Percentiles rank a stretch among this genome's conserved stretches.
phyloP scores from a whole-genome alignment of 2,329 filamentous ascomycete genomes.

The Colletotrichum sidae region DNA sequence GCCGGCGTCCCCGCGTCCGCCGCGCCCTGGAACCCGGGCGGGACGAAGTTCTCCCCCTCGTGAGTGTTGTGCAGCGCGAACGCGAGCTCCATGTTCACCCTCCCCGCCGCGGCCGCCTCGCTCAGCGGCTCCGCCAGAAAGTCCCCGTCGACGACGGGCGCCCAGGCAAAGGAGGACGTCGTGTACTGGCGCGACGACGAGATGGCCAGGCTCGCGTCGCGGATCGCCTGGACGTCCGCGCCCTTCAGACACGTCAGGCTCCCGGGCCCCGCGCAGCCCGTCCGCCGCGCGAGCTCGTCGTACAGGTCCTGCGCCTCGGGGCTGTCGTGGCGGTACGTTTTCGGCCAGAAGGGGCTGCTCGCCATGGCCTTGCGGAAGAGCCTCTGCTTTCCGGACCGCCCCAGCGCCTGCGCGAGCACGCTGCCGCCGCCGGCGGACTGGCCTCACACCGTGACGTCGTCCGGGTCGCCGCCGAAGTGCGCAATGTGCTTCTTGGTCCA shows the following conservation, averaged over 20 bases:
- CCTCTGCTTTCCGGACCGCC: slow-evolving; percentile 29
- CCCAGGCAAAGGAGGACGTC: slow-evolving; percentile 69
- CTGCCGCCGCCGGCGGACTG: slow-evolving; percentile 44
- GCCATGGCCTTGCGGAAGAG: slow-evolving; percentile 44
- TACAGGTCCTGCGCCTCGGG: slow-evolving; percentile 64
- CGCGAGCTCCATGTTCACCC: slow-evolving; percentile 58
- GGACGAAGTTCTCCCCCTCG: slow-evolving; percentile 73
- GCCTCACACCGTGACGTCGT: slow-evolving; percentile 43
- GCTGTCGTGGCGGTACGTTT: slow-evolving; percentile 64
- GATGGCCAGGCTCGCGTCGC: slow-evolving; percentile 63
- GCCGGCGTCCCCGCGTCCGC: slow-evolving; percentile 48
- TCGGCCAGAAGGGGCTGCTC: slow-evolving; percentile 69
- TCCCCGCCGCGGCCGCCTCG: slow-evolving; percentile 49
- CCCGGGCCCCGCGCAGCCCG: slow-evolving; percentile 59
- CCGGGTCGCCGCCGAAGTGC: slow-evolving; percentile 44
- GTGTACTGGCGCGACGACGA: slow-evolving; percentile 62
- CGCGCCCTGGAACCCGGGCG: slow-evolving; percentile 55
- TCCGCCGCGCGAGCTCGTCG: slow-evolving; percentile 55
- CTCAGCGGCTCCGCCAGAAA: slow-evolving; percentile 64
- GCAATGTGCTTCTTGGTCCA: slow-evolving; percentile 44
- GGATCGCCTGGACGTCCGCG: slow-evolving; percentile 63
- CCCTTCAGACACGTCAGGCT: slow-evolving; percentile 66
- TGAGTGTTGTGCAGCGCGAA: slow-evolving; percentile 72
- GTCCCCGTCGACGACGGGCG: slow-evolving; percentile 67
- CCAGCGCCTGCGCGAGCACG: slow-evolving; percentile 37